Percentiles rank a stretch among this genome's conserved stretches.
Conservation (phyloP, 345 rosid species). For the Nephelium lappaceum region DNA sequence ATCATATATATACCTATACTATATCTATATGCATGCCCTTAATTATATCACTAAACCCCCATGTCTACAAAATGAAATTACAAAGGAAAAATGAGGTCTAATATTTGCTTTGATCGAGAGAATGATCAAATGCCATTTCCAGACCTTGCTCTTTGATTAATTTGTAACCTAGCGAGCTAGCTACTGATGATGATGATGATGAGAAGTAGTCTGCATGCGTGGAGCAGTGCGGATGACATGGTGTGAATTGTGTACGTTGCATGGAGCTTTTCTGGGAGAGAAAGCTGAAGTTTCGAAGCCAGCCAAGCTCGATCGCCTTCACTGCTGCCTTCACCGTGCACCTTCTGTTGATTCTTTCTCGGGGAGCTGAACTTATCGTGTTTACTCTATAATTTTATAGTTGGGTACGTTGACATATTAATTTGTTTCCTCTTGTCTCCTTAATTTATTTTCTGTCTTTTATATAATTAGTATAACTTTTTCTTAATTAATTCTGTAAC, state of each 20-base stretch:
- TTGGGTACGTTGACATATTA: constrained; percentile 28
- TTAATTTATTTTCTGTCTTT: constrained; percentile 12
- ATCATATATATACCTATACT: neutral
- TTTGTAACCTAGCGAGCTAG: neutral
- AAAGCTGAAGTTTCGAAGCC: neutral
- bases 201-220: constrained; percentile 17
- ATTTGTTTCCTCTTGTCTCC: neutral
- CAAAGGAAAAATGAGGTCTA: too few relatives aligned
- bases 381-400: constrained; percentile 6
- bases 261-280: constrained; percentile 25
- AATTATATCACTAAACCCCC: constrained; percentile 7
- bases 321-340: constrained; percentile 7
- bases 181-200: neutral
- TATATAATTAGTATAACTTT: neutral
- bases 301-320: constrained; percentile 8
- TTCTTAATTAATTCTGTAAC: constrained; percentile 10
- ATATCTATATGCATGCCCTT: neutral
- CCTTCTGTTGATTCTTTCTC: constrained; percentile 25
- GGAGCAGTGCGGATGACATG: neutral
- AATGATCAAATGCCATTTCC: neutral
- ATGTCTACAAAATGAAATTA: neutral
- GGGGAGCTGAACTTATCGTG: constrained; percentile 20
- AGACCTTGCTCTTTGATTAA: neutral
- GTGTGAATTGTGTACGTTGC: constrained; percentile 21
- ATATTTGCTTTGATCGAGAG: too few relatives aligned